Conservation (phyloP, 148 eudicot species). For the Dysphania ambrosioides region DNA sequence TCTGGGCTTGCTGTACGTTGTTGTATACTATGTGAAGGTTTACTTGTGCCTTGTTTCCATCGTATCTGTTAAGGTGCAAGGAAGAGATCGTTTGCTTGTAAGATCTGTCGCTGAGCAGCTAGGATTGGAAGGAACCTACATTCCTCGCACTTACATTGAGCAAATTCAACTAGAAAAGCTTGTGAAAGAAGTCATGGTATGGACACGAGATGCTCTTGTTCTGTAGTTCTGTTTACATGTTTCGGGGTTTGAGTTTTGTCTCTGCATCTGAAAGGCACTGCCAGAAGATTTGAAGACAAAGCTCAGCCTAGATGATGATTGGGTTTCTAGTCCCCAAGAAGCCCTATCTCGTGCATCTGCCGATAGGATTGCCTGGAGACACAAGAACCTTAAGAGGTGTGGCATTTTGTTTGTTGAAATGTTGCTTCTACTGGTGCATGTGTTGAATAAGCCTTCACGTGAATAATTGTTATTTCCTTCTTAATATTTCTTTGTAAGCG, state of each 20-base stretch:
- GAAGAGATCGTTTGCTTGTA: slow-evolving; percentile 74
- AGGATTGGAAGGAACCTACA: slow-evolving; percentile 83
- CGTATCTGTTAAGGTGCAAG: slow-evolving; percentile 59
- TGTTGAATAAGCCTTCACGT: background rate
- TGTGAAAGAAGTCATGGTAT: slow-evolving; percentile 91
- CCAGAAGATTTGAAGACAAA: slow-evolving; percentile 93
- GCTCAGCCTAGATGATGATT: slow-evolving; percentile 87
- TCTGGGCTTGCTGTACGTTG: background rate
- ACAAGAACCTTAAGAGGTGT: slow-evolving; percentile 58
- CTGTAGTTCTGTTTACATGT: background rate
- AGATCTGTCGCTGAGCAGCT: slow-evolving; percentile 70
- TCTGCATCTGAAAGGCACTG: slow-evolving; percentile 47
- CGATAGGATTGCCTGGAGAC: slow-evolving; percentile 54
- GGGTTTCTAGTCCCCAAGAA: slow-evolving; percentile 67
- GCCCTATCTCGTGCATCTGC: slow-evolving; percentile 70
- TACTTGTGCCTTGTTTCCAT: background rate
- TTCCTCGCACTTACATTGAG: slow-evolving; percentile 88
- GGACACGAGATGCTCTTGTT: slow-evolving; percentile 15
- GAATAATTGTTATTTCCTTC: background rate
- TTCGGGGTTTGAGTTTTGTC: background rate
- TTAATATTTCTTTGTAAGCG: background rate
- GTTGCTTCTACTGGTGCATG: background rate
- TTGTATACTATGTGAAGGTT: background rate
- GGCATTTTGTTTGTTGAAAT: background rate
- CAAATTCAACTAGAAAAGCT: slow-evolving; percentile 96